Evolutionary conservation across 176 grass and related monocot species (phyloP).

Genomic region (Dactylis glomerata): DNA sequence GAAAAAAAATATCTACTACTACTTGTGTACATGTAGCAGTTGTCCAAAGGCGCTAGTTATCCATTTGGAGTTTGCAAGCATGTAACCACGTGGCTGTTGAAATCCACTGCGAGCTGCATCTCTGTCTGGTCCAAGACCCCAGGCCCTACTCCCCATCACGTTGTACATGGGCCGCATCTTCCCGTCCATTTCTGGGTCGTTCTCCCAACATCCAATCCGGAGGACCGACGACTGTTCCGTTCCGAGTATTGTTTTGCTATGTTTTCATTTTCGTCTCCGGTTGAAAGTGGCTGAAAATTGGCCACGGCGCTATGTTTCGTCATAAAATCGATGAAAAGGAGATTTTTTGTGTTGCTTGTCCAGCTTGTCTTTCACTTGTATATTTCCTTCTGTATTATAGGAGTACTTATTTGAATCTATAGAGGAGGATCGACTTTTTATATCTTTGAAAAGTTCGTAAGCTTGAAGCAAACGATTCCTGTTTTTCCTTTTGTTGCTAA

Average conservation of each 20-base stretch:
- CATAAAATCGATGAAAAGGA: background rate
- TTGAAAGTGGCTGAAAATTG: background rate
- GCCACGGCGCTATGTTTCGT: background rate
- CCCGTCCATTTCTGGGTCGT: background rate
- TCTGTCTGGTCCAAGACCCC: background rate
- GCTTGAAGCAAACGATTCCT: background rate
- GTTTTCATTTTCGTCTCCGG: background rate
- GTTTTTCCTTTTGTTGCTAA: background rate
- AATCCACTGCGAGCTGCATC: background rate
- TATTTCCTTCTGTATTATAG: no score
- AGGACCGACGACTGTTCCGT: background rate
- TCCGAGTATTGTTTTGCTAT: background rate
- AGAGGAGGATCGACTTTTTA: no score
- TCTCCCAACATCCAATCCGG: background rate
- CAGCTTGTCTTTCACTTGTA: background rate
- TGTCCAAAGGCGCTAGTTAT: background rate
- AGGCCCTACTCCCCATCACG: background rate
- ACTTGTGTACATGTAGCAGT: no score
- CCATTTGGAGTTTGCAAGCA: background rate
- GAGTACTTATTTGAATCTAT: background rate
- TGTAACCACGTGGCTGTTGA: background rate
- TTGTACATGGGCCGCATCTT: background rate
- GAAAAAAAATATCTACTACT: no score
- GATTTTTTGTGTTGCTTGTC: background rate
- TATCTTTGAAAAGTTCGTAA: background rate